phyloP scores from a whole-genome alignment of 192 early-diverging fungal species.

The Chytriomyces sp. region DNA sequence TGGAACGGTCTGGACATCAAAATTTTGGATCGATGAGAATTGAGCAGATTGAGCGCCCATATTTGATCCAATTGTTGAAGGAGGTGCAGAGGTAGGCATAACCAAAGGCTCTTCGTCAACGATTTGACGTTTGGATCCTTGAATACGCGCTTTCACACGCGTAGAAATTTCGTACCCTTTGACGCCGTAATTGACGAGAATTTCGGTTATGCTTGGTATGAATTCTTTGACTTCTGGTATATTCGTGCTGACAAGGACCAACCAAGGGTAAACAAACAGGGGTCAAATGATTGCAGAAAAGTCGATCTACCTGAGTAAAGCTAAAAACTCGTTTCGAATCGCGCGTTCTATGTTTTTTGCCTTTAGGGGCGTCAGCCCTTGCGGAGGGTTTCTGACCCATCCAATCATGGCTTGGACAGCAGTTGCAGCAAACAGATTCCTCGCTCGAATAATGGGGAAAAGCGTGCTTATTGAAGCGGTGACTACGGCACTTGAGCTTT shows the following conservation, averaged over 20 bases:
- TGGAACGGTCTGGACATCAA: slow-evolving; percentile 40
- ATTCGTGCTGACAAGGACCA: slow-evolving; percentile 12
- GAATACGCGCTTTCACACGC: slow-evolving; percentile 20
- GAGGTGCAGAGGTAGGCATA: not conserved
- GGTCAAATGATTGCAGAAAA: not conserved
- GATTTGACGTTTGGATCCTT: slow-evolving; percentile 14
- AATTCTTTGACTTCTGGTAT: slow-evolving; percentile 27
- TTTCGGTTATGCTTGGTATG: slow-evolving; percentile 38
- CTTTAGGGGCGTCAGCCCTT: slow-evolving; percentile 31
- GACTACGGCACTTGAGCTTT: slow-evolving; percentile 40
- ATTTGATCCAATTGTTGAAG: not conserved
- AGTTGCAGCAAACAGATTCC: slow-evolving; percentile 36
- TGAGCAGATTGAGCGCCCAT: not conserved
- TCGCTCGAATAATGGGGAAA: slow-evolving; percentile 33
- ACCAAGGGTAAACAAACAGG: not conserved
- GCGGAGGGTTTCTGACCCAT: slow-evolving; percentile 18
- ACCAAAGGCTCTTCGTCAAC: not conserved
- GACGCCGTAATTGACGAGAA: slow-evolving; percentile 41
- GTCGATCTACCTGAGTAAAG: slow-evolving; percentile 35
- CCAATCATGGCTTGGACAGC: slow-evolving; percentile 37
- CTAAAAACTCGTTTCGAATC: slow-evolving; percentile 49
- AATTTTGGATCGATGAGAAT: slow-evolving; percentile 4
- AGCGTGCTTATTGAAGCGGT: slow-evolving; percentile 50
- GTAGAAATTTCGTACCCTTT: slow-evolving; percentile 50
- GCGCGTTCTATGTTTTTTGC: slow-evolving; percentile 44